Conservation (phyloP, 2,329 filamentous ascomycete species). For the Ophidiomyces ophidiicola region DNA sequence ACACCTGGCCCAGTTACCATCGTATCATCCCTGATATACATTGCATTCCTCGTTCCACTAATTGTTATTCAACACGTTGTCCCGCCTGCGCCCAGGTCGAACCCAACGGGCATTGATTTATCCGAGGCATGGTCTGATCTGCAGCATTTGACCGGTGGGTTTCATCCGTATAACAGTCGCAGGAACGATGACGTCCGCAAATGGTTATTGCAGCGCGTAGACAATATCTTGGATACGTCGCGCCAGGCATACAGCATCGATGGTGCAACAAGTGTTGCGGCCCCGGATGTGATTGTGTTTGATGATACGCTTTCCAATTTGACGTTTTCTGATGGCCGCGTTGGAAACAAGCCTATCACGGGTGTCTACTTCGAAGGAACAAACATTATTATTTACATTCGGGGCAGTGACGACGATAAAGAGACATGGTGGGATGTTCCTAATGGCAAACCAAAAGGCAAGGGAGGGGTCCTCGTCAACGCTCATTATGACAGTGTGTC, state of each 20-base stretch:
- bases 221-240: constrained; percentile 51
- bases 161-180: constrained; percentile 80
- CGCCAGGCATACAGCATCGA: constrained; percentile 19
- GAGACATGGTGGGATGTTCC: constrained; percentile 59
- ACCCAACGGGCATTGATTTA: constrained; percentile 58
- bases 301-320: constrained; percentile 70
- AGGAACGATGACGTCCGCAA: constrained; percentile 68
- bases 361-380: constrained; percentile 80
- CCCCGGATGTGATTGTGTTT: constrained; percentile 48
- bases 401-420: constrained; percentile 61
- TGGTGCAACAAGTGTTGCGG: constrained; percentile 16
- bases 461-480: constrained; percentile 78
- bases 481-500: constrained; percentile 92
- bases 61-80: constrained; percentile 65
- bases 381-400: constrained; percentile 85
- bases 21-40: constrained; percentile 62
- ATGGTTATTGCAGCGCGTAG: constrained; percentile 61
- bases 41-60: constrained; percentile 61
- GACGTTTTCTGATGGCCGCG: constrained; percentile 47
- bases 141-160: constrained; percentile 57
- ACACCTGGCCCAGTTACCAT: constrained; percentile 69
- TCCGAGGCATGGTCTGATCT: constrained; percentile 80
- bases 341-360: constrained; percentile 30
- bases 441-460: constrained; percentile 41
- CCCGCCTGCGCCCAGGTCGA: constrained; percentile 49